Evolutionary conservation across 306 rosid species (phyloP).

Genomic region (Alnus rubra): DNA sequence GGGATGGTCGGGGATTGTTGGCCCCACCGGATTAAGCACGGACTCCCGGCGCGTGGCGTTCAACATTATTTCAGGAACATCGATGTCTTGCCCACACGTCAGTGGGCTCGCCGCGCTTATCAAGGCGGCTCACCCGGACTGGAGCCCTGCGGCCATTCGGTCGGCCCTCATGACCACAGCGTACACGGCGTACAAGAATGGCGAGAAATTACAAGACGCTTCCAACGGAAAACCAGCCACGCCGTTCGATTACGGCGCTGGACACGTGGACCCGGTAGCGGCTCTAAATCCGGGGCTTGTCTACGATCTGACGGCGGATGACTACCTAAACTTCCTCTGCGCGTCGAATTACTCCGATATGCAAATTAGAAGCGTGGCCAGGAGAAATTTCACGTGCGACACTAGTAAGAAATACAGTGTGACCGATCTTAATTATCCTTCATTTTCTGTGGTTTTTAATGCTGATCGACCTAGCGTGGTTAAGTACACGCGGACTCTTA

Average conservation of each 20-base stretch:
- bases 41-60: constrained; percentile 76
- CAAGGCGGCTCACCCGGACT: constrained; percentile 65
- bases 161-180: constrained; percentile 88
- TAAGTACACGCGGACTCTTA: constrained; percentile 54
- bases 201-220: constrained; percentile 42
- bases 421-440: constrained; percentile 64
- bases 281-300: constrained; percentile 85
- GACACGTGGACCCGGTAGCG: constrained; percentile 67
- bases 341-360: constrained; percentile 55
- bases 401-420: constrained; percentile 47
- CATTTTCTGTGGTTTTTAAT: constrained; percentile 56
- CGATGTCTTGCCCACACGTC: constrained; percentile 93
- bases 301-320: constrained; percentile 60
- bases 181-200: constrained; percentile 52
- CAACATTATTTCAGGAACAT: constrained; percentile 83
- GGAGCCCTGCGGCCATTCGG: constrained; percentile 80
- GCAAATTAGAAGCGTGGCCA: constrained; percentile 39
- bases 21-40: constrained; percentile 36
- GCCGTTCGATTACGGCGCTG: constrained; percentile 68
- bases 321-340: constrained; percentile 67
- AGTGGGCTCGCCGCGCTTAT: constrained; percentile 72
- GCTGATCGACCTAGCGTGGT: constrained; percentile 34
- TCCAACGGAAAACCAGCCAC: constrained; percentile 58
- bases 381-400: constrained; percentile 52
- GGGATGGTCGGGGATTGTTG: constrained; percentile 42